Base-by-base conservation (phyloP, 768 basidiomycete species). In the Lentinula aciculospora region DNA sequence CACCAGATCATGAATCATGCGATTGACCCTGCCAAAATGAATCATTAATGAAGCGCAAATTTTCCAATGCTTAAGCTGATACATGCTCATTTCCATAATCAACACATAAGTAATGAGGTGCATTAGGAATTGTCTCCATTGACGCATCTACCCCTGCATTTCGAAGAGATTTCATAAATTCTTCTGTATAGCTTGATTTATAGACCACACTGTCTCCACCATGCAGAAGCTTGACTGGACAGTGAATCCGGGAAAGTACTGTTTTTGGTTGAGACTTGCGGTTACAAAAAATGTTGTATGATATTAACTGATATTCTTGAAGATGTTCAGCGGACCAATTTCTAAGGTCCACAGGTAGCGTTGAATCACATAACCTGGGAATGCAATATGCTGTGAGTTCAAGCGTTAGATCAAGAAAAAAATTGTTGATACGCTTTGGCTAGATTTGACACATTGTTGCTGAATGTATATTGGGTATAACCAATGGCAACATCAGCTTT, bases 161-260 rank as follows among this genome's bases (percentile, higher is more conserved):
- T 44, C 29, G 60, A 58, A 72, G 63, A 39, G 57, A 57, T 25
- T 58, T 48, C 44, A 37, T 51, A 23, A 68, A 61, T 53, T 53
- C 54, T 8, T 49, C 36, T 17, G 59, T 61, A 49, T 58, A 57
- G 36, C 51, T 61, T 57, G 62, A 15, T 21, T 53, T 50, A 50
- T 61, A 64, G 23, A 64, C 64, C 59, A 69, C 66, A 40, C 67
- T 68, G 51, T 66, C 62, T 1, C 56, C 56, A 34, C 66, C 65
- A 13, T 67, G 62, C 3, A 67, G 34, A 37, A 67, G 61, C 58
- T 63, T 65, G 21, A 67, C 40, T 39, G 64, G 66, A 49, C 64
- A 65, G 0, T 17, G 8, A 23, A 67, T 64, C 32, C 58, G 59
- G 34, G 64, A 45, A 12, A 67, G 58, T 17, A 56, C 58, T 7